Evolutionary conservation across 108 stramenopile genomes (phyloP).

Genomic region (Nitzschia sp.): DNA sequence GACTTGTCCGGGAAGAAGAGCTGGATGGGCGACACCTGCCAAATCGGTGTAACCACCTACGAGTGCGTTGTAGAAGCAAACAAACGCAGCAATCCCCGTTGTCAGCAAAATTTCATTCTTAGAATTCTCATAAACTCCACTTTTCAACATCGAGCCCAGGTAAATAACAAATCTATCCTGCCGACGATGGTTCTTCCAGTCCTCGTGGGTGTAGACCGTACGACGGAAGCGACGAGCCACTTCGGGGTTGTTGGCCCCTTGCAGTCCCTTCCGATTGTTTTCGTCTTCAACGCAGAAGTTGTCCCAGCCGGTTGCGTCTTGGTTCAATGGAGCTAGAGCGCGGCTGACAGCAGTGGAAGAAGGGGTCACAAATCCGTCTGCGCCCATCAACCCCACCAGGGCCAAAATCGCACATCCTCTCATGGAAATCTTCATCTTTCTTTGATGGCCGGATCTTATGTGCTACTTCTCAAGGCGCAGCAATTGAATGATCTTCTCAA

Average conservation of each 20-base stretch:
- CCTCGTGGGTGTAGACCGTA: constrained; percentile 71
- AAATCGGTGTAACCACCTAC: constrained; percentile 51
- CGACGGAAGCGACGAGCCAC: constrained; percentile 59
- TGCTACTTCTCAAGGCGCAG: too few relatives aligned
- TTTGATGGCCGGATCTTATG: too few relatives aligned
- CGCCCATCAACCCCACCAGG: background rate
- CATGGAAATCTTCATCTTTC: too few relatives aligned
- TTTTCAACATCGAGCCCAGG: constrained; percentile 32
- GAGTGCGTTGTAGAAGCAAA: constrained; percentile 43
- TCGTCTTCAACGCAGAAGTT: background rate
- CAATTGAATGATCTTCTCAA: too few relatives aligned
- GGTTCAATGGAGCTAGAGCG: background rate
- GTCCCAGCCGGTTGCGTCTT: constrained; percentile 1
- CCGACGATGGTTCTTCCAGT: constrained; percentile 66
- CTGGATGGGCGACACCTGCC: constrained; percentile 36
- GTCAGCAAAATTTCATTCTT: constrained; percentile 41
- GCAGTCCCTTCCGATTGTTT: background rate
- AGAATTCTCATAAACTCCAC: constrained; percentile 56
- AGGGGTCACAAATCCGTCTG: background rate
- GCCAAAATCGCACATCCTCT: constrained; percentile 4
- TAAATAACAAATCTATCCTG: constrained; percentile 56
- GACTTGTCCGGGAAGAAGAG: constrained; percentile 25
- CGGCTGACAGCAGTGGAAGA: background rate
- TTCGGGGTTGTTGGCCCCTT: constrained; percentile 27
- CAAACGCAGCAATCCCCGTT: constrained; percentile 39